These are phyloP conservation scores for Solanum aculeatissimum DNA, from an alignment of 305 asterid species.

Conservation along the genomic window DNA sequence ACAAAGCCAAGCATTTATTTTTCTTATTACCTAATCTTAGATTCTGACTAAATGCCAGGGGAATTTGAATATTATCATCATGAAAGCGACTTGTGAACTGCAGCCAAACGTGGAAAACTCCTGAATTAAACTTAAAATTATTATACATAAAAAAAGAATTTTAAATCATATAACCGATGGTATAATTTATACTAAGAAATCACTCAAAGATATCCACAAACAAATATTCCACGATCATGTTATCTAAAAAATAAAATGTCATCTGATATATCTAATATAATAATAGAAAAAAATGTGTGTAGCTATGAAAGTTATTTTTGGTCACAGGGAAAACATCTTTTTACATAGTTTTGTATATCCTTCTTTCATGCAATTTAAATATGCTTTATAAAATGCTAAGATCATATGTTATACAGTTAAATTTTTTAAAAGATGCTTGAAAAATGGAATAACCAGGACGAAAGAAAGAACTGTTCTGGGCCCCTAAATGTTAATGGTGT, in stretches of 20 bases:
- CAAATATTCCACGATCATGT: neutral
- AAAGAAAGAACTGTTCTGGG: neutral
- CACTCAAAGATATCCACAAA: neutral
- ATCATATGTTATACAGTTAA: neutral
- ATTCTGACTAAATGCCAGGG: neutral
- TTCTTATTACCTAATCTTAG: neutral
- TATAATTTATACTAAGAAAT: neutral
- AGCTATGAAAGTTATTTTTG: neutral
- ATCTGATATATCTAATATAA: too few relatives aligned
- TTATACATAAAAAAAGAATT: neutral
- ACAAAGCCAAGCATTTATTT: neutral
- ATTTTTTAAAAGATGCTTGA: neutral
- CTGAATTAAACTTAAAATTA: neutral
- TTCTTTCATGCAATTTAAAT: neutral
- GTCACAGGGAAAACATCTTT: neutral
- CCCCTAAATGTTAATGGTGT: neutral
- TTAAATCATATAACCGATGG: neutral
- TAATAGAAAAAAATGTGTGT: too few relatives aligned
- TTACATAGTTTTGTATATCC: neutral
- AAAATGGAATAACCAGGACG: neutral
- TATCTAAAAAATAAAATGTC: neutral
- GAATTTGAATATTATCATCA: neutral
- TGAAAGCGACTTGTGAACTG: neutral
- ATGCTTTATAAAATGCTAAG: neutral
- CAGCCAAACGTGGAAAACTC: neutral